Conservation (phyloP, 2,329 filamentous ascomycete species). For the Diaporthe vexans region DNA sequence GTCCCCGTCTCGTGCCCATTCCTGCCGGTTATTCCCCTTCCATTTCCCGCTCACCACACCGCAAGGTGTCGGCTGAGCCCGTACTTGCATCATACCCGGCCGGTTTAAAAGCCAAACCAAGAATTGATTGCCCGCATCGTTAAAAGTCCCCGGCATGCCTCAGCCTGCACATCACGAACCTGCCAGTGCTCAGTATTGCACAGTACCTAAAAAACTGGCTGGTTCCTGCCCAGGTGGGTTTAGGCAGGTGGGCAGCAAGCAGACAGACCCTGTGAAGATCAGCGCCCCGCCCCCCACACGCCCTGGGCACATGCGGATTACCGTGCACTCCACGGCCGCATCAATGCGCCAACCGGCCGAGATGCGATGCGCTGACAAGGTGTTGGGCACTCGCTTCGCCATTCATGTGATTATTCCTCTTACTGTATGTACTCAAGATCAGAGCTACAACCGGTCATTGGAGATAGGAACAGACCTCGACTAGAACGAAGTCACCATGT, state of each 20-base stretch:
- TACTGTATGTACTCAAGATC: not conserved
- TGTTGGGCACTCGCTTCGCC: not conserved
- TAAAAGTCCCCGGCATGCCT: not conserved
- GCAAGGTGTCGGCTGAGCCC: not conserved
- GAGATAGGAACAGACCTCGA: not conserved
- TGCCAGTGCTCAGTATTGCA: not conserved
- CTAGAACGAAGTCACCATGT: not conserved
- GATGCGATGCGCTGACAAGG: not conserved
- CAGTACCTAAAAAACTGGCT: not conserved
- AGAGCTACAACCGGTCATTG: not conserved
- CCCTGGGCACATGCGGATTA: conserved; percentile 20
- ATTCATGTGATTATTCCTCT: conserved; percentile 9
- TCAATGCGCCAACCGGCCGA: conserved; percentile 25
- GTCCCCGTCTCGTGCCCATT: conserved; percentile 24
- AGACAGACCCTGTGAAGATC: conserved; percentile 25
- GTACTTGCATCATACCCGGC: conserved; percentile 3
- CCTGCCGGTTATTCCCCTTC: not conserved
- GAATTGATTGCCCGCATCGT: not conserved
- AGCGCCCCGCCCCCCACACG: conserved; percentile 29
- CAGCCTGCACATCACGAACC: not conserved
- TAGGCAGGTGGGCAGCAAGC: not conserved
- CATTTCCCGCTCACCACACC: not conserved
- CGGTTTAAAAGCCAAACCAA: not conserved
- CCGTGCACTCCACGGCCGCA: conserved; percentile 11
- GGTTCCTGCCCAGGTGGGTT: conserved; percentile 11